Percentiles rank a stretch among this genome's conserved stretches.
Conservation (phyloP, 2,329 filamentous ascomycete genomes). For the Diaporthe australafricana region DNA sequence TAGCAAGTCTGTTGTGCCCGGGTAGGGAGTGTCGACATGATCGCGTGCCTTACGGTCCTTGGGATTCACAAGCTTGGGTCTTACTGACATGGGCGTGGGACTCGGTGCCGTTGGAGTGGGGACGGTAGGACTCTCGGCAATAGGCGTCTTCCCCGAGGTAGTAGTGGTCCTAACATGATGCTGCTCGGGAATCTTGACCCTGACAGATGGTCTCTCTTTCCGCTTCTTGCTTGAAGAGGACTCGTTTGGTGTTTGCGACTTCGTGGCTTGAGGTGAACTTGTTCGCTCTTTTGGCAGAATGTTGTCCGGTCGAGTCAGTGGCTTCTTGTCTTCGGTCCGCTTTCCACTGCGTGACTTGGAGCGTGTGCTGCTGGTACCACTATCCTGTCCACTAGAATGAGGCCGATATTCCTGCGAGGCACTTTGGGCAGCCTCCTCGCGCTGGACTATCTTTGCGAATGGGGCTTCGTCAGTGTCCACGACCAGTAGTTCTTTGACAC, state of each 20-base stretch:
- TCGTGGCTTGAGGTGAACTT: no score
- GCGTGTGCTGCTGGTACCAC: not conserved
- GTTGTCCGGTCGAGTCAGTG: not conserved
- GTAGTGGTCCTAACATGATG: not conserved
- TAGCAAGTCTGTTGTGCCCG: constrained; percentile 41
- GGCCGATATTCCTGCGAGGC: not conserved
- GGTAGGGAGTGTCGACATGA: constrained; percentile 44
- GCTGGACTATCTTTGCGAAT: constrained; percentile 51
- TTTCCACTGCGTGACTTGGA: not conserved
- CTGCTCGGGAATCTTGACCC: constrained; percentile 16
- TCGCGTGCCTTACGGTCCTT: not conserved
- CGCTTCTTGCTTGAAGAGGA: not conserved
- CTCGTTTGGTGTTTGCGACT: not conserved
- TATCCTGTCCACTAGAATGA: not conserved
- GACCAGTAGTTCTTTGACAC: constrained; percentile 69
- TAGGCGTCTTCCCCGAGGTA: not conserved
- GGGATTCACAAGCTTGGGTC: constrained; percentile 47
- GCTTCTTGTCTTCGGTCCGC: not conserved
- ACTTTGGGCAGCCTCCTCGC: constrained; percentile 20
- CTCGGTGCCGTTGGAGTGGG: constrained; percentile 50
- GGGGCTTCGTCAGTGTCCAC: constrained; percentile 61
- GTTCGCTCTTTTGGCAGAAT: not conserved
- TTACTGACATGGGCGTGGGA: constrained; percentile 45
- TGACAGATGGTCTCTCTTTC: not conserved
- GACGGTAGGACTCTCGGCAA: constrained; percentile 36